A percentile compares a stretch with the other conserved stretches of the same genome.
Evolutionary conservation across 441 rosid genomes (phyloP).

Genomic region (Brassica hybrid): DNA sequence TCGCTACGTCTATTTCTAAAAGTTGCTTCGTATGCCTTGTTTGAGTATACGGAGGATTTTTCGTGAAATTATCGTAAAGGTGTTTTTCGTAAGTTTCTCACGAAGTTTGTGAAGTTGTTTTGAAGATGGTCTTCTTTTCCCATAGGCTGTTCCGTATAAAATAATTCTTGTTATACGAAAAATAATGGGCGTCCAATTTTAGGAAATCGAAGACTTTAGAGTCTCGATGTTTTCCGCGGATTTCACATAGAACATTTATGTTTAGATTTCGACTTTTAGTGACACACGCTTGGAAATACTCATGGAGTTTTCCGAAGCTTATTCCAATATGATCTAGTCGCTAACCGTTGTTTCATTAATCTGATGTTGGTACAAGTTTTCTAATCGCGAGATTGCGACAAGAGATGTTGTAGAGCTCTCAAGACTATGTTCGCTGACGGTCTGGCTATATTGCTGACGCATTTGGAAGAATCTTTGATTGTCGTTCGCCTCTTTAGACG

Average conservation of each 20-base stretch:
- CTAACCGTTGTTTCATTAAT: too few species aligned
- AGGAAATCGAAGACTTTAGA: not conserved
- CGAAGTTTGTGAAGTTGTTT: too few species aligned
- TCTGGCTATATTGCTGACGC: too few species aligned
- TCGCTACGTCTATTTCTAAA: too few species aligned
- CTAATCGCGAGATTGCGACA: too few species aligned
- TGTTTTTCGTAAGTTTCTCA: too few species aligned
- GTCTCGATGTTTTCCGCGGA: not conserved
- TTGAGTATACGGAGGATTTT: too few species aligned
- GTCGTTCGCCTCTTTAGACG: too few species aligned
- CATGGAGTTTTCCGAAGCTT: not conserved
- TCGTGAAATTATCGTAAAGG: too few species aligned
- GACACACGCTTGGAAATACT: not conserved
- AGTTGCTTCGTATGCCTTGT: too few species aligned
- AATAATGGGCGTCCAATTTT: not conserved
- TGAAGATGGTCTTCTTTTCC: not conserved
- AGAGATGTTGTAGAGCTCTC: not conserved
- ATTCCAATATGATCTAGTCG: not conserved
- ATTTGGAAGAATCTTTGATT: not conserved
- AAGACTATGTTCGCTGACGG: not conserved
- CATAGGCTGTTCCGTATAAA: not conserved
- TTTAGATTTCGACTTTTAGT: not conserved
- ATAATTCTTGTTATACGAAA: not conserved
- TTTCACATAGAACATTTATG: not conserved
- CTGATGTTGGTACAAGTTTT: too few species aligned